Percentiles rank a stretch among this genome's conserved stretches.
Conservation (phyloP, 805 yeast genomes). For the Metschnikowia proteae region DNA sequence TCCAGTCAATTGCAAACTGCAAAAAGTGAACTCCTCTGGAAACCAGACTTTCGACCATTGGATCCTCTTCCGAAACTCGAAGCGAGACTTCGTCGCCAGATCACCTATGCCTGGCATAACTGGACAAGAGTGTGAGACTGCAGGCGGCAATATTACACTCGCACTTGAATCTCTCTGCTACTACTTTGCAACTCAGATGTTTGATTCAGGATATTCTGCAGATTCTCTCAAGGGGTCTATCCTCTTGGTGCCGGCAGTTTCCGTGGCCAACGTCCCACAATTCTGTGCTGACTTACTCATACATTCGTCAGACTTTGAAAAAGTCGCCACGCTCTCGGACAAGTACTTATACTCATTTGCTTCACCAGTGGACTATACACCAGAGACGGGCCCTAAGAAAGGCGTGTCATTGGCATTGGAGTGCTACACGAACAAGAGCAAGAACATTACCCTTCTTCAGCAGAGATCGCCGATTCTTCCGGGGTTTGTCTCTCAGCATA, state of each 20-base stretch:
- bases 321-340: conserved; percentile 57
- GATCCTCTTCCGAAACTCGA: no score
- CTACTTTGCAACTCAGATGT: conserved; percentile 2
- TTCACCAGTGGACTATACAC: conserved; percentile 62
- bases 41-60: no score
- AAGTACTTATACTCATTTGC: conserved; percentile 72
- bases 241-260: conserved; percentile 72
- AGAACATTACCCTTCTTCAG: conserved; percentile 58
- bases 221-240: conserved; percentile 27
- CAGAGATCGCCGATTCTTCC: conserved; percentile 85
- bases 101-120: no score
- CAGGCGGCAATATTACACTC: background rate
- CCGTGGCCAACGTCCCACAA: conserved; percentile 91
- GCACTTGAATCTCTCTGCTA: background rate
- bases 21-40: no score
- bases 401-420: conserved; percentile 64
- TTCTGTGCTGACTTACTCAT: conserved; percentile 69
- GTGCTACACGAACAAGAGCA: conserved; percentile 44
- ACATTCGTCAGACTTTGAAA: conserved; percentile 52
- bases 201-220: conserved; percentile 6
- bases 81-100: no score
- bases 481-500: conserved; percentile 48
- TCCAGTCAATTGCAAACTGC: no score
- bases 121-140: background rate
- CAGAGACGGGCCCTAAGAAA: conserved; percentile 13